These are phyloP conservation scores for Saitozyma sp. DNA, from an alignment of 768 basidiomycete species.

Conservation along the genomic window DNA sequence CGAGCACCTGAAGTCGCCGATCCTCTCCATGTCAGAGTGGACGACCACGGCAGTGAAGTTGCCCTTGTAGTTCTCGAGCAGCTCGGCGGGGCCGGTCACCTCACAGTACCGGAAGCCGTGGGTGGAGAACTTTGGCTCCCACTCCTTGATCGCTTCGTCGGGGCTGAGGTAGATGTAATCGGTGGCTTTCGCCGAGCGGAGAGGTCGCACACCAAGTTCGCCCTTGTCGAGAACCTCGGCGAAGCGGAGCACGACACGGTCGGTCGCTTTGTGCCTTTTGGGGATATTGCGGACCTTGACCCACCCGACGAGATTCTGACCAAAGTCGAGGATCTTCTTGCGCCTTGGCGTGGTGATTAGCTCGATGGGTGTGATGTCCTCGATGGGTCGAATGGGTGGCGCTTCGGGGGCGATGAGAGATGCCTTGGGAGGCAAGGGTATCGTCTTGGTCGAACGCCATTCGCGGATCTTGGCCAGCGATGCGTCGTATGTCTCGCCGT, in stretches of 20 bases:
- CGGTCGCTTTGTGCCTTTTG: too few species aligned
- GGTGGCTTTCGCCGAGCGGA: conserved; percentile 25
- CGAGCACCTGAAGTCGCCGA: conserved; percentile 22
- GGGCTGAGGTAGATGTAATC: conserved; percentile 17
- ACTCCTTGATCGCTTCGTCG: conserved; percentile 9
- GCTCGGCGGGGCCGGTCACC: conserved; percentile 4
- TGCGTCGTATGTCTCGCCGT: conserved; percentile 29
- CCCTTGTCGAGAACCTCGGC: conserved; percentile 41
- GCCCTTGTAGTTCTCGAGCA: conserved; percentile 8
- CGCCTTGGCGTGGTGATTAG: conserved; percentile 35
- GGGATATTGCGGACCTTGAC: conserved; percentile 8
- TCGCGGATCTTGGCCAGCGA: not conserved
- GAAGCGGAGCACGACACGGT: conserved; percentile 1
- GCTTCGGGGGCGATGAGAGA: conserved; percentile 29
- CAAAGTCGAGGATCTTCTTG: conserved; percentile 43
- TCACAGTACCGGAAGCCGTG: conserved; percentile 37
- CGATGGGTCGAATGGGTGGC: conserved; percentile 26
- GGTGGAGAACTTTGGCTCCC: conserved; percentile 36
- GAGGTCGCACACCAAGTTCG: conserved; percentile 33
- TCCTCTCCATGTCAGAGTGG: conserved; percentile 29
- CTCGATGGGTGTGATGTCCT: conserved; percentile 15
- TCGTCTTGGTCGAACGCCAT: conserved; percentile 4
- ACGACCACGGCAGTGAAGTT: conserved; percentile 17
- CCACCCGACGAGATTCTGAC: conserved; percentile 44
- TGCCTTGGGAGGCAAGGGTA: conserved; percentile 10